These are phyloP conservation scores for maize (Zea mays) DNA, from an alignment of 176 grass and related monocot genomes.

Conservation along the genomic window Zm-B73-REFERENCE-NAM-5.0 NC_050096.1:17864501-17865000, in stretches of 20 bases:
- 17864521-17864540: constrained; percentile 85
- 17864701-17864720: constrained; percentile 8
- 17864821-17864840: constrained; percentile 93
- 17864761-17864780: background rate
- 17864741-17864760: constrained; percentile 21
- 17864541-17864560: constrained; percentile 99
- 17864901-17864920: constrained; percentile 87
- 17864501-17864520: constrained; percentile 75
- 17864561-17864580: constrained; percentile 98
- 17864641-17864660: background rate
- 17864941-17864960: constrained; percentile 86
- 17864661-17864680: constrained; percentile 29
- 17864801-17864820: constrained; percentile 31
- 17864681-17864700: constrained; percentile 19
- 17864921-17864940: constrained; percentile 82
- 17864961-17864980: constrained; percentile 89
- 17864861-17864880: constrained; percentile 92
- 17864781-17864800: constrained; percentile 2
- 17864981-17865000: constrained; percentile 67
- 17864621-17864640: constrained; percentile 95
- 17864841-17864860: constrained; percentile 99
- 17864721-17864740: constrained; percentile 19
- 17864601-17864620: constrained; percentile 98
- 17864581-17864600: constrained; percentile 98
- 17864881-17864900: constrained; percentile 91